Evolutionary conservation across 1,284 basidiomycete species (phyloP), one percentile per base, ranked within the genome.

Genomic region (Moesziomyces antarcticus): DNA sequence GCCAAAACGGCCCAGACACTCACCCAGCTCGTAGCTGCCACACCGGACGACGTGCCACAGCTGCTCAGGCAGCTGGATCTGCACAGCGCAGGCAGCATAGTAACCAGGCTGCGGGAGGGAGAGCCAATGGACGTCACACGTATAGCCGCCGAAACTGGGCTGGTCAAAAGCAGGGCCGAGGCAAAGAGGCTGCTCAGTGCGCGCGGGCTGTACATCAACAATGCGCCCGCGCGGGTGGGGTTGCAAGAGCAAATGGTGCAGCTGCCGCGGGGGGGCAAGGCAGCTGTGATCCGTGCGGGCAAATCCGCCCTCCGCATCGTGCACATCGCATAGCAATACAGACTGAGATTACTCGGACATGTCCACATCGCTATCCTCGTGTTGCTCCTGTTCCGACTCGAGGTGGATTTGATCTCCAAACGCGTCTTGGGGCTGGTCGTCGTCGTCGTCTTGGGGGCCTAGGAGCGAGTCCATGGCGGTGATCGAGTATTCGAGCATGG

Each of bases 401-500:
- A 45, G 35, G 16, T 52, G 25, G 13, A 66, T n/a, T 25, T 50
- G 58, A 14, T 72, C 59, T 11, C 41, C 63, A 27, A 72, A 63
- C 27, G 51, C 46, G 13, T 49, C 48, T 18, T 56, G 47, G 2
- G 45, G 43, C 21, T 45, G 43, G 20, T n/a, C n/a, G n/a, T 25
- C 50, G 1, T 58, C 65, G 18, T 50, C 67, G 3, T 27, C 54
- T 6, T 65, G 53, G 1, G n/a, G 30, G 77, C 51, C 86, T 75
- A 83, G 56, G 20, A 77, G 50, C 14, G 72, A 60, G 82, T 95
- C 93, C 94, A 97, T 97, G 87, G 95, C 93, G 27, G 89, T 89
- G 11, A 98, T 86, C 49, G 97, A 88, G 77, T 93, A 97, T 84
- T 98, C 95, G 56, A 98, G 88, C 75, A 97, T 90, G 79, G 93